phyloP scores from a whole-genome alignment of 371 early-diverging fungal genomes.

The Zopfochytrium polystomum region DNA sequence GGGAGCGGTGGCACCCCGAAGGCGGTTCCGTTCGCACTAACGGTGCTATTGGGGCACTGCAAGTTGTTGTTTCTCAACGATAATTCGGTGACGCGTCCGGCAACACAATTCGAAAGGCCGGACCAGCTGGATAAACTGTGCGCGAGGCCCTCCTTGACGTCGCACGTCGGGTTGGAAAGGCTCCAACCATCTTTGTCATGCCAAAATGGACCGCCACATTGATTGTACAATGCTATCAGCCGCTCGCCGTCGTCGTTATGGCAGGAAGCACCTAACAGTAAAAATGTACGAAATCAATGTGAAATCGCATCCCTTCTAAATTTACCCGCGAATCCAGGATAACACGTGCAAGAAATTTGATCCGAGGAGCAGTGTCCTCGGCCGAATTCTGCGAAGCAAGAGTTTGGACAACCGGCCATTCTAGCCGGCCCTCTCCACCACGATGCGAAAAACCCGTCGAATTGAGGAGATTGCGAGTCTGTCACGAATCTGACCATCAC shows the following conservation, averaged over 20 bases:
- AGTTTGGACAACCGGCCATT: conserved; percentile 1
- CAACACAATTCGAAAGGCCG: conserved; percentile 9
- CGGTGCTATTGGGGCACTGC: conserved; percentile 8
- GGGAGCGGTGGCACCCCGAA: neutral
- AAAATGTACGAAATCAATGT: neutral
- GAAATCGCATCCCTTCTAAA: neutral
- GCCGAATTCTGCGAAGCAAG: conserved; percentile 5
- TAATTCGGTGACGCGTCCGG: conserved; percentile 13
- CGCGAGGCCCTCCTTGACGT: neutral
- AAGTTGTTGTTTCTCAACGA: too few species aligned
- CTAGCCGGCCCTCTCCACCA: neutral
- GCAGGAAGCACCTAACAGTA: conserved; percentile 4
- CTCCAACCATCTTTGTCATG: neutral
- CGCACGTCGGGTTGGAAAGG: neutral
- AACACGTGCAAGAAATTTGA: conserved; percentile 12
- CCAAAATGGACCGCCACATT: conserved; percentile 9
- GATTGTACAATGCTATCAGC: neutral
- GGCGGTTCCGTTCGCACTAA: neutral
- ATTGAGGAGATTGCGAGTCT: conserved; percentile 13
- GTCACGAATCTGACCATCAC: conserved; percentile 11
- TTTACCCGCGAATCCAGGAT: neutral
- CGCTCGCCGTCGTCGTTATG: conserved; percentile 11
- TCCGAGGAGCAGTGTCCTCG: conserved; percentile 8
- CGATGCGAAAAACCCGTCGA: conserved; percentile 15
- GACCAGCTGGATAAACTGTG: neutral